Base-by-base conservation (phyloP, 805 yeast genomes). In the Yamadazyma paraphyllophila region DNA sequence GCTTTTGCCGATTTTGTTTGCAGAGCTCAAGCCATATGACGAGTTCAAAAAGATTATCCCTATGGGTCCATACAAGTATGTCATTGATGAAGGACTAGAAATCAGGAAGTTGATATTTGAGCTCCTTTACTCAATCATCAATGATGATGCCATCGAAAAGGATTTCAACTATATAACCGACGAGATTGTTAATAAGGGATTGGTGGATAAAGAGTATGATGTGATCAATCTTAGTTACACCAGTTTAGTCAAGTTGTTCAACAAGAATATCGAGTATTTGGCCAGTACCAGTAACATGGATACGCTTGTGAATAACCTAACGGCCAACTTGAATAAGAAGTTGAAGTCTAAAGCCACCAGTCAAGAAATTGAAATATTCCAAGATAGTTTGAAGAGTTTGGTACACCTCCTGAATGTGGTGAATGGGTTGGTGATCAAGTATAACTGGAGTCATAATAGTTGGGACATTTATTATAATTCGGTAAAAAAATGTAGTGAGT, bases 21-120 rank as follows among this genome's bases (percentile, higher is more conserved):
- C 63, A 4, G 88, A 85, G 56, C 70, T 86, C 38, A 65, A 63
- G 10, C 71, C 82, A 1, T 77, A 77, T 51, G 76, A 74, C 27
- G 76, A 78, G 46, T 82, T 79, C 55, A 78, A 84, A 37, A 82
- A 82, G 44, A 68, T 74, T 14, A 82, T 88, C 29, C 85, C 83
- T 39, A 87, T 89, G 80, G 96, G 96, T 1, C 95, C 96, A 0
- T 88, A 85, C 70, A 87, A 86, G 58, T 91, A 87, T 59, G 81
- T 82, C 49, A 77, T 87, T 33, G 96, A 88, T 56, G 84, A 83
- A 52, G 94, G 90, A 0, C 69, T 86, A 33, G 88, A 82, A 48
- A 78, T 81, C 47, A 73, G 96, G 44, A 85, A 85, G 58, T 76
- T 85, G 32, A 73, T 86, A 6, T 85, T 83, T 60, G 96, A 88